Conservation (phyloP, 1,284 basidiomycete genomes). For the Cutaneotrichosporon spelunceum region DNA sequence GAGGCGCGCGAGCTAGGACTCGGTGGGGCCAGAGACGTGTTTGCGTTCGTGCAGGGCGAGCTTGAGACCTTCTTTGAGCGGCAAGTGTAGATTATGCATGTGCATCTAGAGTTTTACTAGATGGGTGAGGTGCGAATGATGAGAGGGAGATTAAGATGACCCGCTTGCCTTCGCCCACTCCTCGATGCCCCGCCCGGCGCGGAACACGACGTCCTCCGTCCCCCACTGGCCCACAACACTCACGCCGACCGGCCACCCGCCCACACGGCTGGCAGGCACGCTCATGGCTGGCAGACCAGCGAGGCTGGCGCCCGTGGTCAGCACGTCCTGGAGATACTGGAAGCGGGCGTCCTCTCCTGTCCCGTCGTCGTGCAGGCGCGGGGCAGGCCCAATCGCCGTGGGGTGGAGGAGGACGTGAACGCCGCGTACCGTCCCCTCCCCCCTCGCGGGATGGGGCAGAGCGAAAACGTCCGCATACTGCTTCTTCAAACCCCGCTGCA, state of each 20-base stretch:
- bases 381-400: conserved; percentile 75
- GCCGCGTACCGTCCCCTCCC: conserved; percentile 41
- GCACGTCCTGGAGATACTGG: conserved; percentile 80
- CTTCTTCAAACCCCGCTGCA: conserved; percentile 65
- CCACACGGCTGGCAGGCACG: conserved; percentile 61
- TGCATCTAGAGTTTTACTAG: neutral
- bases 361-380: conserved; percentile 39
- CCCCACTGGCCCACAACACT: conserved; percentile 91
- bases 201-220: conserved; percentile 64
- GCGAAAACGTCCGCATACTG: conserved; percentile 75
- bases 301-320: conserved; percentile 87
- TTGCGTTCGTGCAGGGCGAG: conserved; percentile 16
- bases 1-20: conserved; percentile 27
- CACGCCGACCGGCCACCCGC: conserved; percentile 81
- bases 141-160: neutral
- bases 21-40: conserved; percentile 28
- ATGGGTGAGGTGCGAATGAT: neutral
- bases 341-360: conserved; percentile 49
- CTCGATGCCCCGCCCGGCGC: conserved; percentile 53
- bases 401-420: conserved; percentile 82
- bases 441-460: conserved; percentile 47
- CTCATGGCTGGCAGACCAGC: conserved; percentile 81
- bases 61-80: conserved; percentile 14
- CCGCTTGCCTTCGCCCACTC: conserved; percentile 21
- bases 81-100: conserved; percentile 2